A percentile compares a stretch with the other conserved stretches of the same genome.
Evolutionary conservation across 306 rosid species (phyloP).

Genomic region (Medicago arabica): DNA sequence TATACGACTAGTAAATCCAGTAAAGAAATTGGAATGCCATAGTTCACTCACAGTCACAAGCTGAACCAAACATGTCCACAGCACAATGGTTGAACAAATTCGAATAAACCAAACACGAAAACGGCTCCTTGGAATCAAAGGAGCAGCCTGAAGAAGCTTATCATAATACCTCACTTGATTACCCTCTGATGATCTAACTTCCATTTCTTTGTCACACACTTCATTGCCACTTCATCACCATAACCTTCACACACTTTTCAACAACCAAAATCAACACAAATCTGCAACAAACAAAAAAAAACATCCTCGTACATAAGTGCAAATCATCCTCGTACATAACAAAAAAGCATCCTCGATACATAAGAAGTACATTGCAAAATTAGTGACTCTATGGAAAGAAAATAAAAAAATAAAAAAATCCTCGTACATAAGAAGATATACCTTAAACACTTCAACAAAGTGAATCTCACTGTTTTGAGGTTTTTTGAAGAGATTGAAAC

Average conservation of each 20-base stretch:
- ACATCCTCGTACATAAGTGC: not conserved
- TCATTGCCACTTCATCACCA: conserved; percentile 82
- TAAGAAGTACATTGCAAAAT: conserved; percentile 33
- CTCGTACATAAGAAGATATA: conserved; percentile 9
- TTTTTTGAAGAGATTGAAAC: conserved; percentile 21
- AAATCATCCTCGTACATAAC: not conserved
- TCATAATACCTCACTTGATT: conserved; percentile 67
- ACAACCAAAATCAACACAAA: conserved; percentile 16
- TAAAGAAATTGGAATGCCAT: conserved; percentile 76
- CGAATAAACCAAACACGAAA: conserved; percentile 90
- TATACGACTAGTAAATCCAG: conserved; percentile 67
- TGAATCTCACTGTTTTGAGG: conserved; percentile 31
- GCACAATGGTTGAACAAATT: conserved; percentile 81
- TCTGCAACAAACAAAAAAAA: not conserved
- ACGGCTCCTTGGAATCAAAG: conserved; percentile 72
- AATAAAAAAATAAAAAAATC: not conserved
- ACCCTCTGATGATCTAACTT: conserved; percentile 82
- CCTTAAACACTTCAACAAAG: conserved; percentile 36
- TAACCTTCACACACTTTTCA: conserved; percentile 41
- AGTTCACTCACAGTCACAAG: conserved; percentile 80
- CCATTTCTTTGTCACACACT: conserved; percentile 72
- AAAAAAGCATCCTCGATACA: not conserved
- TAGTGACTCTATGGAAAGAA: conserved; percentile 7
- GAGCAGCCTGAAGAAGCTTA: conserved; percentile 58
- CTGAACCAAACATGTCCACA: conserved; percentile 94